Base-by-base conservation (phyloP, 129 eudicot species). In the Pseudognaphalium luteoalbum region DNA sequence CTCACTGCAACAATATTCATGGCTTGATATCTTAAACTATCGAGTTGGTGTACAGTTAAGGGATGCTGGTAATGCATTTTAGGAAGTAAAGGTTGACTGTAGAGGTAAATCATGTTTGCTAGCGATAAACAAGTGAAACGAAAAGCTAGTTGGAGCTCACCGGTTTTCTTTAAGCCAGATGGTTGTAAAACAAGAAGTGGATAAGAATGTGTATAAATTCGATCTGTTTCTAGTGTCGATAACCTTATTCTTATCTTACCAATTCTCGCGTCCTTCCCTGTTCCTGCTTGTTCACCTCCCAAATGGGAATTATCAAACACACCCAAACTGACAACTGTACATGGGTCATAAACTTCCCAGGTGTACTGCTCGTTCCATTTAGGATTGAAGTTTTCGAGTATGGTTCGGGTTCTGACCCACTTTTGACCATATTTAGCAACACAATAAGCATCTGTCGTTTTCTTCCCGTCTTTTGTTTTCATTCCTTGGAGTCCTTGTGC, bases 291-390 rank as follows among this genome's bases (percentile, higher is more conserved):
- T 28, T 83, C 94, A 10, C 90, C 88, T 1, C 94, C 95, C 58
- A 94, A 75, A 81, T 94, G 96, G 82, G 91, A 30, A 69, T 91
- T 91, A 66, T 94, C 96, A 51, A 94, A 94, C 25, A 91, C 98
- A 3, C 97, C 98, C 44, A 94, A 50, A 25, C 91, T 94, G 52
- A 94, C 87, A 20, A 94, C 98, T 0, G 97, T 94, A 71, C 98
- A 88, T 3, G 97, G 97, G 69, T 94, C 98, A 70, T 86, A 91
- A 34, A 94, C 97, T 77, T 94, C 98, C 98, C 98, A 93, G 4
- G 96, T 93, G 71, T 93, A 93, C 72, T 90, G 98, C 80, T 93
- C 98, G 25, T 90, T 93, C 98, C 98, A 94, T 85, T 89, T 94
- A 0, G 98, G 98, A 76, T 79, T 82, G 32, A 82, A 78, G 87